These are phyloP conservation scores for Xylaria sp. DNA, from an alignment of 2,329 filamentous ascomycete species.

Conservation along the genomic window DNA sequence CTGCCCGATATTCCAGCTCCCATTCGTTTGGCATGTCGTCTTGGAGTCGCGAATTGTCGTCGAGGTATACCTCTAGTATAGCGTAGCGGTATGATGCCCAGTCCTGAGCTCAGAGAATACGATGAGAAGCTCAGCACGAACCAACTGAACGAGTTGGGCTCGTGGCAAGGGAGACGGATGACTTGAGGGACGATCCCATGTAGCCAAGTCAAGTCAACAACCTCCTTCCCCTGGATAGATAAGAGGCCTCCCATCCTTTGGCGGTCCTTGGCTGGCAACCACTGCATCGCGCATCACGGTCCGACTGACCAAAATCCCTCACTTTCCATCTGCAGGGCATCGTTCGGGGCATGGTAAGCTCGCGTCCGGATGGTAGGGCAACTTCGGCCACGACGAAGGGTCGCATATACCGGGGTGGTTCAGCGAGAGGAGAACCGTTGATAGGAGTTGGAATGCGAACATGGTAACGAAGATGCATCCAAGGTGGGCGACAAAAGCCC, in stretches of 20 bases:
- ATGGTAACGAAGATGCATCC: too few species aligned
- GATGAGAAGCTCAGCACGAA: neutral
- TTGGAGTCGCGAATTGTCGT: neutral
- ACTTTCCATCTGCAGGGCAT: conserved; percentile 1
- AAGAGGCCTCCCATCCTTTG: conserved; percentile 3
- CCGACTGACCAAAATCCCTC: conserved; percentile 16
- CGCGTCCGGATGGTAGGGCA: too few species aligned
- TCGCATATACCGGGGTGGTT: too few species aligned
- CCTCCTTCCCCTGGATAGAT: neutral
- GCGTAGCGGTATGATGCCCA: neutral
- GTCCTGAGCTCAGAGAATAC: too few species aligned
- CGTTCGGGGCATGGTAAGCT: neutral
- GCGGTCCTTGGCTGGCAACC: conserved; percentile 13
- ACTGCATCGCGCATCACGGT: conserved; percentile 11
- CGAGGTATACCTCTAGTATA: neutral
- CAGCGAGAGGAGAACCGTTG: too few species aligned
- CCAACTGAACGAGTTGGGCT: neutral
- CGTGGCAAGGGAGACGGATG: neutral
- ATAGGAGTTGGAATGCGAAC: too few species aligned
- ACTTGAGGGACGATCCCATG: neutral
- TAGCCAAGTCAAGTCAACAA: neutral
- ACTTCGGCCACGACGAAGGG: too few species aligned
- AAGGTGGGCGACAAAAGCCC: too few species aligned
- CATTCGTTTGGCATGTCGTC: conserved; percentile 28
- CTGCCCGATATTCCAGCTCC: conserved; percentile 18